These are phyloP conservation scores for Magnaporthiopsis incrustans DNA, from an alignment of 2,329 filamentous ascomycete genomes.

Conservation along the genomic window DNA sequence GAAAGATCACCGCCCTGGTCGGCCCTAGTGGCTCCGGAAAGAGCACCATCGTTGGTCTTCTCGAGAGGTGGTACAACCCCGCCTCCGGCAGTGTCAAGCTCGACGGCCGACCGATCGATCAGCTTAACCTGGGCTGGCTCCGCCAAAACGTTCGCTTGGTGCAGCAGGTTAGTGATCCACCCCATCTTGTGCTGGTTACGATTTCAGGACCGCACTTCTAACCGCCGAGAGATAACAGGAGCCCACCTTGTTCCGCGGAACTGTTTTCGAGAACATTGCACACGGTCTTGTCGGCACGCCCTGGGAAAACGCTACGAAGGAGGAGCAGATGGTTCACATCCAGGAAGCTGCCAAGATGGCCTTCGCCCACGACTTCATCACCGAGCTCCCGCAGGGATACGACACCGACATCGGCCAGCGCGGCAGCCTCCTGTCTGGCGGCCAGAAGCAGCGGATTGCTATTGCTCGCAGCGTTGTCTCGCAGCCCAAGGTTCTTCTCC, in stretches of 20 bases:
- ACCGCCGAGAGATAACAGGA: slow-evolving; percentile 14
- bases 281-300: slow-evolving; percentile 31
- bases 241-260: slow-evolving; percentile 25
- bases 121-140: slow-evolving; percentile 22
- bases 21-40: slow-evolving; percentile 43
- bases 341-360: slow-evolving; percentile 33
- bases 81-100: slow-evolving; percentile 19
- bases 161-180: slow-evolving; percentile 17
- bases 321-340: slow-evolving; percentile 31
- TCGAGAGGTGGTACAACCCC: slow-evolving; percentile 46
- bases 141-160: slow-evolving; percentile 23
- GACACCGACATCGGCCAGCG: slow-evolving; percentile 51
- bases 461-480: slow-evolving; percentile 39
- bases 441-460: slow-evolving; percentile 56
- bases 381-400: slow-evolving; percentile 40
- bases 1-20: slow-evolving; percentile 34
- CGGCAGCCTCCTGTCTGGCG: slow-evolving; percentile 54
- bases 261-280: slow-evolving; percentile 40
- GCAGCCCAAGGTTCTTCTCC: slow-evolving; percentile 44
- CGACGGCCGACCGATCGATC: slow-evolving; percentile 18
- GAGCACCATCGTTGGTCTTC: slow-evolving; percentile 34
- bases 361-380: slow-evolving; percentile 39
- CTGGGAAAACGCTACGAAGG: slow-evolving; percentile 18
- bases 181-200: neutral
- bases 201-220: too few species aligned